phyloP scores from a whole-genome alignment of 2,329 filamentous ascomycete species.

The Talaromyces atroroseus region DNA sequence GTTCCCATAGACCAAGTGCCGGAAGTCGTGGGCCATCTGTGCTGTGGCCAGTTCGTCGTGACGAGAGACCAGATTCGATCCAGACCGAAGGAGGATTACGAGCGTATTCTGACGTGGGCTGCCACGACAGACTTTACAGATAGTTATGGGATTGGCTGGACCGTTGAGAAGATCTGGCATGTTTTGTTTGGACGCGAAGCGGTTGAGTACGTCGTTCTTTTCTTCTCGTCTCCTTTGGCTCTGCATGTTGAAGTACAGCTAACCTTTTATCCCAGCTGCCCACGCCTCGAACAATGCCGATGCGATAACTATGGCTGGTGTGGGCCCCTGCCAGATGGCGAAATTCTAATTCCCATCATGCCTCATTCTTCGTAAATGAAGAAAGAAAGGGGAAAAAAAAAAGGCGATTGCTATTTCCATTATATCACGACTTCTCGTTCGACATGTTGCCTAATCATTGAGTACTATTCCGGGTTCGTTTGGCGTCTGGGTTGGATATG shows the following conservation, averaged over 20 bases:
- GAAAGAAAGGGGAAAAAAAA: neutral
- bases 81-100: slow-evolving; percentile 25
- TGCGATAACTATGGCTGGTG: slow-evolving; percentile 29
- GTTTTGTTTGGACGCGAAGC: slow-evolving; percentile 27
- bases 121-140: slow-evolving; percentile 25
- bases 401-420: neutral
- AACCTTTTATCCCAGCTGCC: slow-evolving; percentile 17
- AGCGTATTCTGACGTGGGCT: slow-evolving; percentile 29
- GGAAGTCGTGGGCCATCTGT: slow-evolving; percentile 25
- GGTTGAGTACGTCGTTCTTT: slow-evolving; percentile 20
- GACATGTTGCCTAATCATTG: neutral
- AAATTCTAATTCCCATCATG: slow-evolving; percentile 15
- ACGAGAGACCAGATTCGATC: slow-evolving; percentile 25
- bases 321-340: slow-evolving; percentile 24
- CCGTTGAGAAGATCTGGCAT: slow-evolving; percentile 31
- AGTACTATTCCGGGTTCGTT: neutral
- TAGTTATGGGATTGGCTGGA: slow-evolving; percentile 26
- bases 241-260: neutral
- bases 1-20: slow-evolving; percentile 20
- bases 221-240: neutral
- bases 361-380: neutral
- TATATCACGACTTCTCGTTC: neutral
- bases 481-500: neutral
- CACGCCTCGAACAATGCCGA: slow-evolving; percentile 25
- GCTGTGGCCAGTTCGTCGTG: slow-evolving; percentile 33